phyloP scores from a whole-genome alignment of 2,329 filamentous ascomycete species.

The Xylaria hypoxylon region DNA sequence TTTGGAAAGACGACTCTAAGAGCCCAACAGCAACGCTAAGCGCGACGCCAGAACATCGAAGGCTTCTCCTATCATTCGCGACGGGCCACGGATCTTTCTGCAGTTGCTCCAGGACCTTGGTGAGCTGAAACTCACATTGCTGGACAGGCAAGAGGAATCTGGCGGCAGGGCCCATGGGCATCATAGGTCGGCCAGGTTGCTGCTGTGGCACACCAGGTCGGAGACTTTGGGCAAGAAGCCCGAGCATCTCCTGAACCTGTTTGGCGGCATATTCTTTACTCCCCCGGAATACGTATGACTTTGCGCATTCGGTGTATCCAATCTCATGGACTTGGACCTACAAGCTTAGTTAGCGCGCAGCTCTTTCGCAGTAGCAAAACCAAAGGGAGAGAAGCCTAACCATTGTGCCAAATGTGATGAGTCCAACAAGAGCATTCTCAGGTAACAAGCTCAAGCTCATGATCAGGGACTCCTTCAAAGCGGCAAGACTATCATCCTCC shows the following conservation, averaged over 20 bases:
- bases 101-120: slow-evolving; percentile 92
- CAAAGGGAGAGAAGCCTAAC: slow-evolving; percentile 57
- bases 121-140: slow-evolving; percentile 97
- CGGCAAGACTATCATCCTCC: slow-evolving; percentile 85
- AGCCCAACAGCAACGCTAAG: slow-evolving; percentile 93
- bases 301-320: slow-evolving; percentile 96
- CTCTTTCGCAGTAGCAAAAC: background rate
- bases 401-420: slow-evolving; percentile 95
- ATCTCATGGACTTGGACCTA: slow-evolving; percentile 97
- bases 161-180: slow-evolving; percentile 82
- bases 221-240: slow-evolving; percentile 76
- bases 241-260: slow-evolving; percentile 99
- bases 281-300: slow-evolving; percentile 97
- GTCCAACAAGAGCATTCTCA: slow-evolving; percentile 82
- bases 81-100: slow-evolving; percentile 99
- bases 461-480: slow-evolving; percentile 86
- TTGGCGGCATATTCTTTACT: slow-evolving; percentile 99
- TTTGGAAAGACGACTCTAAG: slow-evolving; percentile 94
- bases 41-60: slow-evolving; percentile 96
- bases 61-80: slow-evolving; percentile 87
- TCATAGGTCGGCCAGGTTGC: slow-evolving; percentile 78
- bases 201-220: slow-evolving; percentile 80
- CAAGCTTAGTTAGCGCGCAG: slow-evolving; percentile 43
- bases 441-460: slow-evolving; percentile 87
- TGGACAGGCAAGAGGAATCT: slow-evolving; percentile 94